Evolutionary conservation across 2,329 filamentous ascomycete species (phyloP), one percentile per base, ranked within the genome.

Genomic region (Penicillium sp.): DNA sequence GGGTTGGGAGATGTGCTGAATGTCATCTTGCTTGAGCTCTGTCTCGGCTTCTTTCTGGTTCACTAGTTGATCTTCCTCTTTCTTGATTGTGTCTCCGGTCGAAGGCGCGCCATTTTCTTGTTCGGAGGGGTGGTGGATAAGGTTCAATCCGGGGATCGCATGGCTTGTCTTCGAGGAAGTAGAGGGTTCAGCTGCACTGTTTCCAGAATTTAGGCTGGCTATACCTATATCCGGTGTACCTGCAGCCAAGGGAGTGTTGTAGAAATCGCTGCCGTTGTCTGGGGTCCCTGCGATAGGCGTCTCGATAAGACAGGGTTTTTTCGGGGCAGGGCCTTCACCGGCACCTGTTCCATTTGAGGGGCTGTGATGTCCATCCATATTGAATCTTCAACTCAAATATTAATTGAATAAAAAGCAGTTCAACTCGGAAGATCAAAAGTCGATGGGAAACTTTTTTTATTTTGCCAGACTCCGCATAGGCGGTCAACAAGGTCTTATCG

Each of bases 181-280:
- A 5, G 61, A 27, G 2, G 62, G 33, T 35, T 66, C 65, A 19
- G 53, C 62, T 4, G 57, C 50, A 48, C 61, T 50, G 15, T 40
- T 10, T 15, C 49, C 35, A 17, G 38, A 13, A 41, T 40, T 50
- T 49, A 61, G 38, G 19, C 48, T 50, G 6, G 58, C 56, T 12
- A 48, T 25, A n/a, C 47, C 57, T 19, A 56, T 56, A 23, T 68
- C 60, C 3, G 73, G 72, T 0, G 71, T 74, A 13, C 65, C 70
- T 43, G 65, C 64, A 45, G 61, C 63, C 54, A 71, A 62, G 3
- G 74, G 73, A 10, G 75, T 77, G 53, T 75, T 76, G 66, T 78
- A 77, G 45, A 77, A 77, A 65, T 78, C 74, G 57, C 73, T 77
- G 50, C 68, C 73, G 66, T 75, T 71, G 55, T 76, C 76, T 21